These are phyloP conservation scores for Clonostachys solani DNA, from an alignment of 2,329 filamentous ascomycete species.

Conservation along the genomic window DNA sequence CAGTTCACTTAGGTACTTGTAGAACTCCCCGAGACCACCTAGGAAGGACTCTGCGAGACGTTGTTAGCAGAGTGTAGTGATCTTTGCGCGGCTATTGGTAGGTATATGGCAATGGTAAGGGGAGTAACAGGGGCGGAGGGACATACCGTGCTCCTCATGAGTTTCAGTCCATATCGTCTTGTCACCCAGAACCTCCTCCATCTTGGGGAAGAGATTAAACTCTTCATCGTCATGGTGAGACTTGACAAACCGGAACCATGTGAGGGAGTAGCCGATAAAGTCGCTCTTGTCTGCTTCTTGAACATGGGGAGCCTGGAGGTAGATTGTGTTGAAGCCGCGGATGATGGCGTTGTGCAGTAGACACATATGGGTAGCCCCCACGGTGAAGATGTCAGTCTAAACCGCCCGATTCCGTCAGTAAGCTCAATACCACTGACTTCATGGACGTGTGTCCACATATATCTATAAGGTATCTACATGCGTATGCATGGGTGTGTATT, in stretches of 20 bases:
- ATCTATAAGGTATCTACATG: neutral
- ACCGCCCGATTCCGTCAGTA: too few species aligned
- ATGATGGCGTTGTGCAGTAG: constrained; percentile 59
- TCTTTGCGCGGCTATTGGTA: neutral
- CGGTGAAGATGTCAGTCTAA: constrained; percentile 54
- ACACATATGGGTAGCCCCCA: constrained; percentile 56
- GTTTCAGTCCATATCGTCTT: constrained; percentile 46
- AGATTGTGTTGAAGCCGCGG: constrained; percentile 61
- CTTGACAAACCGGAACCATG: constrained; percentile 55
- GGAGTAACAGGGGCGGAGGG: neutral
- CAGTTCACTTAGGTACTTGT: constrained; percentile 43
- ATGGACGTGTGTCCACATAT: neutral
- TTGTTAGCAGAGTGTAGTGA: neutral
- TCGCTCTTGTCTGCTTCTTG: constrained; percentile 44
- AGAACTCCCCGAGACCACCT: constrained; percentile 43
- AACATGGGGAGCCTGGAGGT: constrained; percentile 51
- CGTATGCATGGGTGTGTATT: too few species aligned
- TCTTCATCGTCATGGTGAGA: constrained; percentile 61
- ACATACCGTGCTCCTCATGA: constrained; percentile 49
- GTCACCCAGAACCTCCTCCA: constrained; percentile 46
- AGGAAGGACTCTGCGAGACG: constrained; percentile 38
- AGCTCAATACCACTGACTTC: too few species aligned
- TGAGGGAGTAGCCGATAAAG: constrained; percentile 53
- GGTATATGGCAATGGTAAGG: neutral
- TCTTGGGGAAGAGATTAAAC: constrained; percentile 46